A percentile compares a stretch with the other conserved stretches of the same genome.
These are phyloP conservation scores for Yamadazyma jaroonii DNA, from an alignment of 1,139 yeast genomes.

Conservation along the genomic window DNA sequence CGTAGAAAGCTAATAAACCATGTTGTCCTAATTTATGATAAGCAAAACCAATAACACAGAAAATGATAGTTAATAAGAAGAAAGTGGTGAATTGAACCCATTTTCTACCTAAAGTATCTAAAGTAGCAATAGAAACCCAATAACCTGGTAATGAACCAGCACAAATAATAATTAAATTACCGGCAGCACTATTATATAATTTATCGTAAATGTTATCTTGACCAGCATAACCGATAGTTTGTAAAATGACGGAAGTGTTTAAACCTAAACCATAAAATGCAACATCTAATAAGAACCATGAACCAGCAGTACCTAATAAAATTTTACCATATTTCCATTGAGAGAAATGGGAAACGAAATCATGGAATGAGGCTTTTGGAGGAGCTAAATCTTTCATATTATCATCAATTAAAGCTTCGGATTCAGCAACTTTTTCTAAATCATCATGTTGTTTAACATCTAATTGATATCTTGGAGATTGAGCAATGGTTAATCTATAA, in stretches of 20 bases:
- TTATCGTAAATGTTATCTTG: conserved; percentile 61
- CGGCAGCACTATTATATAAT: conserved; percentile 76
- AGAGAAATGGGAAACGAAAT: conserved; percentile 68
- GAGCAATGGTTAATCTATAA: conserved; percentile 90
- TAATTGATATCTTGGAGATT: conserved; percentile 84
- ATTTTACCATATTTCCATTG: conserved; percentile 89
- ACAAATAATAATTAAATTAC: conserved; percentile 84
- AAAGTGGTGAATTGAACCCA: conserved; percentile 77
- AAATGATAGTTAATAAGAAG: conserved; percentile 60
- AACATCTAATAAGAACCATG: conserved; percentile 95
- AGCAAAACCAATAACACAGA: conserved; percentile 77
- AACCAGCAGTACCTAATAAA: conserved; percentile 90
- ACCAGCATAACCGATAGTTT: conserved; percentile 81
- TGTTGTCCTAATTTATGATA: conserved; percentile 59
- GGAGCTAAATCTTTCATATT: conserved; percentile 46
- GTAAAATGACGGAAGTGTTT: conserved; percentile 75
- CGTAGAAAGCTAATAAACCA: conserved; percentile 72
- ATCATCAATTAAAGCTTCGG: conserved; percentile 50
- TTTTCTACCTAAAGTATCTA: conserved; percentile 80
- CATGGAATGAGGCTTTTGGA: conserved; percentile 58
- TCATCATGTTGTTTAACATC: conserved; percentile 65
- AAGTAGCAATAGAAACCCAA: conserved; percentile 75
- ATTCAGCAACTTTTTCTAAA: conserved; percentile 55
- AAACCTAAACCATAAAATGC: conserved; percentile 90
- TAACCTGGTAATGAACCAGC: conserved; percentile 93